These are phyloP conservation scores for Boletellus sp. DNA, from an alignment of 768 basidiomycete species.

Conservation along the genomic window DNA sequence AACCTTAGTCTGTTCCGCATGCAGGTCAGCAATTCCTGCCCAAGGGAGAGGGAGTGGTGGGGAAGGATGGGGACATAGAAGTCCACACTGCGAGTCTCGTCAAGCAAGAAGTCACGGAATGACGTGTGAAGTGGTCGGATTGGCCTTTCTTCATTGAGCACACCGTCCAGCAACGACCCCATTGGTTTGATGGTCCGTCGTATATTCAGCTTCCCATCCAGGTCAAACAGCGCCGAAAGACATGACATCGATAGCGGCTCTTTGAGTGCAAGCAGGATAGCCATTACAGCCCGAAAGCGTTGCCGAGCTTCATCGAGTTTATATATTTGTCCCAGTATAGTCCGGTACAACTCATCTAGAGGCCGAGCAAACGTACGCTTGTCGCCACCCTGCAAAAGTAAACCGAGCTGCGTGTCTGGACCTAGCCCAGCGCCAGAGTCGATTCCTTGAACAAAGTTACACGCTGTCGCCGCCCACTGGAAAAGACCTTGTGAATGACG, in stretches of 20 bases:
- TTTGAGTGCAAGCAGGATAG: background rate
- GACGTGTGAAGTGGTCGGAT: background rate
- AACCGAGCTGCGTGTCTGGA: too few relatives aligned
- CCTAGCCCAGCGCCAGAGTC: too few relatives aligned
- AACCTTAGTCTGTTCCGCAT: background rate
- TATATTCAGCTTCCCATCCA: background rate
- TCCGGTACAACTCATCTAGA: background rate
- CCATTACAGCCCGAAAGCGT: background rate
- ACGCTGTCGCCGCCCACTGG: too few relatives aligned
- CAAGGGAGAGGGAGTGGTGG: background rate
- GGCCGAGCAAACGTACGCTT: background rate
- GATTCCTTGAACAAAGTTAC: too few relatives aligned
- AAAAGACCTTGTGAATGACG: too few relatives aligned
- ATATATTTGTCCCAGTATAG: background rate
- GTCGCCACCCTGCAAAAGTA: background rate
- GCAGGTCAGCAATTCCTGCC: background rate
- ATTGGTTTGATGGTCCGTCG: background rate
- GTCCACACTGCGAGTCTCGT: background rate
- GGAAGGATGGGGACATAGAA: background rate
- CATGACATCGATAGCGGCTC: background rate
- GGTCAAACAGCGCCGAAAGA: background rate
- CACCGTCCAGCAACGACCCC: background rate
- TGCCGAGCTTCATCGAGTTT: background rate
- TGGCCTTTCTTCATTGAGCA: background rate
- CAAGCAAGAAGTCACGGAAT: background rate